These are phyloP conservation scores for Grosmannia huntii DNA, from an alignment of 2,329 filamentous ascomycete genomes.

Conservation along the genomic window DNA sequence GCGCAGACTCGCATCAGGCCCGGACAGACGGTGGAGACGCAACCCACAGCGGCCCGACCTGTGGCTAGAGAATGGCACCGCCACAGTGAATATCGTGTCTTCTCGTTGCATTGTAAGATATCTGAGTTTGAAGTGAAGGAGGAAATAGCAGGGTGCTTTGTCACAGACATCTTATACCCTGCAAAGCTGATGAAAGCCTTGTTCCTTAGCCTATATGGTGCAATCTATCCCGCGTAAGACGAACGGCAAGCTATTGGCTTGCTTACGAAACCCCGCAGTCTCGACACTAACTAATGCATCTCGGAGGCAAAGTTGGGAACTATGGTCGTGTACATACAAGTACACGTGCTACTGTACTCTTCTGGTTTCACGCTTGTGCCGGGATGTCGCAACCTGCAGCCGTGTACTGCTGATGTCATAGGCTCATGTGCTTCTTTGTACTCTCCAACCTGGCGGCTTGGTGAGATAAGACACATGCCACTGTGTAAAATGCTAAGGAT, in stretches of 20 bases:
- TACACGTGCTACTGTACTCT: too few relatives aligned
- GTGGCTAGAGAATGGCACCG: not conserved
- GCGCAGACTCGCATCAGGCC: not conserved
- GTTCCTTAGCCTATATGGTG: not conserved
- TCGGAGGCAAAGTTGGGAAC: not conserved
- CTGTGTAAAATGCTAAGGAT: too few relatives aligned
- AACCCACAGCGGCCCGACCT: not conserved
- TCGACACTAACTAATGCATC: not conserved
- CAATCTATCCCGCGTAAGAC: not conserved
- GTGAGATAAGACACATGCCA: too few relatives aligned
- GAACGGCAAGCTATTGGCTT: not conserved
- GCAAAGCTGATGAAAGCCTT: not conserved
- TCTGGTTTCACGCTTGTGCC: too few relatives aligned
- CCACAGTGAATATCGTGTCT: not conserved
- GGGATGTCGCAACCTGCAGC: too few relatives aligned
- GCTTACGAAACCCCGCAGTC: not conserved
- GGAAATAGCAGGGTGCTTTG: too few relatives aligned
- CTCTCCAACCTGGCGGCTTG: too few relatives aligned
- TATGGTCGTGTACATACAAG: not conserved
- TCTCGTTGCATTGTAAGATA: too few relatives aligned
- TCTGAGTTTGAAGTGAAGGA: too few relatives aligned
- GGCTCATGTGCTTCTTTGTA: too few relatives aligned
- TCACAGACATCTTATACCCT: not conserved
- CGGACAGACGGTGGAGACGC: not conserved
- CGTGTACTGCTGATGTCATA: too few relatives aligned